These are phyloP conservation scores for Aspergillus tanneri DNA, from an alignment of 2,329 filamentous ascomycete genomes.

Conservation along the genomic window DNA sequence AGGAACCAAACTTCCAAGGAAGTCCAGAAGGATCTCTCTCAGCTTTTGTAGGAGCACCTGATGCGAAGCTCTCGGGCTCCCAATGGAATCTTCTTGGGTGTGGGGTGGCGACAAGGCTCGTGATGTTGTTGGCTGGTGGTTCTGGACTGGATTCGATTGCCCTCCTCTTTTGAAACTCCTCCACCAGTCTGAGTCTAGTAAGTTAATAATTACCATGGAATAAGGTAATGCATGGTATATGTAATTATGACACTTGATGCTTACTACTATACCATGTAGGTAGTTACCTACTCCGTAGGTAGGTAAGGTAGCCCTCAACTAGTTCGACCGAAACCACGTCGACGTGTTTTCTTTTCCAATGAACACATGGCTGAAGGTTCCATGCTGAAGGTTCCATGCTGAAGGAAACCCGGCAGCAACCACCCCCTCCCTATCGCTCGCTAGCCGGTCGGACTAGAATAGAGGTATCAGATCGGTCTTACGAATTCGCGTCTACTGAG, in stretches of 20 bases:
- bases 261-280: too few species aligned
- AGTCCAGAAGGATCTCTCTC: slow-evolving; percentile 5
- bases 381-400: too few species aligned
- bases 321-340: too few species aligned
- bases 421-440: background rate
- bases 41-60: slow-evolving; percentile 11
- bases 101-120: slow-evolving; percentile 5
- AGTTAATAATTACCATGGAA: background rate
- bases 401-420: too few species aligned
- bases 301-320: too few species aligned
- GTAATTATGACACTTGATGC: too few species aligned
- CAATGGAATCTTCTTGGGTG: background rate
- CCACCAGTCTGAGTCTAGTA: background rate
- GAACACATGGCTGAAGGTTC: slow-evolving; percentile 5
- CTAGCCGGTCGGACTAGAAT: background rate
- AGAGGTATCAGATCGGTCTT: background rate
- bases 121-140: background rate
- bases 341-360: slow-evolving; percentile 4
- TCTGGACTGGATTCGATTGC: slow-evolving; percentile 5
- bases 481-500: background rate
- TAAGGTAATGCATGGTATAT: too few species aligned
- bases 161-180: too few species aligned
- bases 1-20: background rate
- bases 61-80: slow-evolving; percentile 6
- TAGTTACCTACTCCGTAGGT: too few species aligned